A percentile compares a stretch with the other conserved stretches of the same genome.
These are phyloP conservation scores for Neonectria magnoliae DNA, from an alignment of 2,329 filamentous ascomycete genomes.

Conservation along the genomic window DNA sequence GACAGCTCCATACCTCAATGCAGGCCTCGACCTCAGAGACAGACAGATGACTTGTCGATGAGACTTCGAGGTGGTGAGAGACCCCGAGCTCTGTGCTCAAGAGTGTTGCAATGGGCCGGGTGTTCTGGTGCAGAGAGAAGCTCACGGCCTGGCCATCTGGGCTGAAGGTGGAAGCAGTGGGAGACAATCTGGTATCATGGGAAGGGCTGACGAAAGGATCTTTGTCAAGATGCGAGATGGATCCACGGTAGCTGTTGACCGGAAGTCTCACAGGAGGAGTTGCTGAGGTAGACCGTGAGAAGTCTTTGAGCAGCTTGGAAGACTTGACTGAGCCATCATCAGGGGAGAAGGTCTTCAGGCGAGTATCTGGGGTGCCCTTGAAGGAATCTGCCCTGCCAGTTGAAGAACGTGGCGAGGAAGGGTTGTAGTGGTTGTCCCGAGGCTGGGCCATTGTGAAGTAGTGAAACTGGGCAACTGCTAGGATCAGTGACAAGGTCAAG, in stretches of 20 bases:
- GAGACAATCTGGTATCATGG: constrained; percentile 63
- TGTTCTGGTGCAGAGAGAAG: constrained; percentile 32
- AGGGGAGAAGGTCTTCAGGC: constrained; percentile 71
- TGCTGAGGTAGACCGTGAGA: constrained; percentile 46
- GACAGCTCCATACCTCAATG: constrained; percentile 53
- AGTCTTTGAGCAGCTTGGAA: constrained; percentile 48
- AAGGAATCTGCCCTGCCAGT: constrained; percentile 64
- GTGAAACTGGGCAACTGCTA: neutral
- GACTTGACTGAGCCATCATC: constrained; percentile 62
- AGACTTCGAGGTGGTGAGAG: constrained; percentile 58
- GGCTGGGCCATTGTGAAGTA: constrained; percentile 51
- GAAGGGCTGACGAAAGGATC: constrained; percentile 64
- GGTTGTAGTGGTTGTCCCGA: constrained; percentile 54
- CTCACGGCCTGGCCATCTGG: constrained; percentile 49
- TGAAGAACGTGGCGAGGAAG: constrained; percentile 63
- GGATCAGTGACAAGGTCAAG: neutral
- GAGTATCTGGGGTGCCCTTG: constrained; percentile 72
- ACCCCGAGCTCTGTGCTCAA: constrained; percentile 59
- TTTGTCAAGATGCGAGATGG: constrained; percentile 48
- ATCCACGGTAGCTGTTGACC: constrained; percentile 38
- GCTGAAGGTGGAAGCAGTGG: constrained; percentile 70
- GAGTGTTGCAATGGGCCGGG: constrained; percentile 44
- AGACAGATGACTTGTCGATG: constrained; percentile 45
- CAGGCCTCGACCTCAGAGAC: constrained; percentile 54
- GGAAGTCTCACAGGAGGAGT: constrained; percentile 41